phyloP scores from a whole-genome alignment of 2,329 filamentous ascomycete species.

The Xylariaceae sp. region DNA sequence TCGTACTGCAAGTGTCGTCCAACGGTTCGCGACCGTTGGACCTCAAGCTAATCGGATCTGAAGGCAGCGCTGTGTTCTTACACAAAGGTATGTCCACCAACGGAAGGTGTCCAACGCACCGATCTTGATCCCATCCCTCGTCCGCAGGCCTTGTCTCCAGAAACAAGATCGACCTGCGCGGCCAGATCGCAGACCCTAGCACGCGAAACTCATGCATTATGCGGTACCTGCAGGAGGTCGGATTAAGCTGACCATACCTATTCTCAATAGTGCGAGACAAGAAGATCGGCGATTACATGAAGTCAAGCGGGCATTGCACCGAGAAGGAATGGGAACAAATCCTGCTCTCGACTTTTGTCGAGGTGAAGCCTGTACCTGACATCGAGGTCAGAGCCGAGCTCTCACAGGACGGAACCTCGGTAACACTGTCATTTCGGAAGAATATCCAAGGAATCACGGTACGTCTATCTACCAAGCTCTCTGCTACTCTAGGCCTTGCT shows the following conservation, averaged over 20 bases:
- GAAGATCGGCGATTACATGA: constrained; percentile 50
- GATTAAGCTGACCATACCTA: constrained; percentile 19
- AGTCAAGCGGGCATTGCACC: constrained; percentile 52
- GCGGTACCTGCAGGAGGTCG: constrained; percentile 13
- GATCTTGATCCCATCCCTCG: not conserved
- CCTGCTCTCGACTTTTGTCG: constrained; percentile 55
- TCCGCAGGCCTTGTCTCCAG: constrained; percentile 6
- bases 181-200: constrained; percentile 14
- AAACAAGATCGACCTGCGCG: constrained; percentile 9
- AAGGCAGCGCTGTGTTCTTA: constrained; percentile 60
- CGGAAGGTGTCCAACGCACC: not conserved
- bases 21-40: constrained; percentile 55
- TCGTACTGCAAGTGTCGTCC: constrained; percentile 59
- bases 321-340: constrained; percentile 66
- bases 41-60: constrained; percentile 65
- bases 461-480: constrained; percentile 29
- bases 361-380: constrained; percentile 45
- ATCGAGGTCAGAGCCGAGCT: constrained; percentile 62
- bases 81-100: constrained; percentile 55
- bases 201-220: constrained; percentile 26
- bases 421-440: constrained; percentile 64
- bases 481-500: constrained; percentile 9
- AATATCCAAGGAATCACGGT: constrained; percentile 68
- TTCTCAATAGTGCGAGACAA: constrained; percentile 54
- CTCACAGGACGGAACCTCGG: constrained; percentile 44